These are phyloP conservation scores for Sphagnum fallax DNA, from an alignment of 228 moss, liverwort and hornwort species.

Conservation along the genomic window DNA sequence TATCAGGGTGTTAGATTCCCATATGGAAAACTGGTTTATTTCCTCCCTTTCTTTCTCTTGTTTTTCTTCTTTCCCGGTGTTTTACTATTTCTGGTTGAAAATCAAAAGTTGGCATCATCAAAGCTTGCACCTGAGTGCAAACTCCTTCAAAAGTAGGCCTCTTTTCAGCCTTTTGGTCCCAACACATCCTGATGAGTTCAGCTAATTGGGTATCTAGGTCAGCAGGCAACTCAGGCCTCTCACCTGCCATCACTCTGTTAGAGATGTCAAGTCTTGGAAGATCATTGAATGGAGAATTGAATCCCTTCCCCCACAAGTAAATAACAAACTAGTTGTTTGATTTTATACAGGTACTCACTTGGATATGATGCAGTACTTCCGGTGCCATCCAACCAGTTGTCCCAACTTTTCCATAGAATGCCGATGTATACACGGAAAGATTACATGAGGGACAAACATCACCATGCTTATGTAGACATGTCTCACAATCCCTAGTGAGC, in stretches of 20 bases:
- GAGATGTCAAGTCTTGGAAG: background rate
- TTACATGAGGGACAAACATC: no score
- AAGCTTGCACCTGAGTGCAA: no score
- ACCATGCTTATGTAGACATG: no score
- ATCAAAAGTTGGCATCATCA: no score
- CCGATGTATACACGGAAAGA: no score
- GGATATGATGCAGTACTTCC: background rate
- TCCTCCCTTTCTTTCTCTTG: no score
- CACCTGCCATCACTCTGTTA: slow-evolving; percentile 11
- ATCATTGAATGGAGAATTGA: slow-evolving; percentile 18
- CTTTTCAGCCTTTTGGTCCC: slow-evolving; percentile 11
- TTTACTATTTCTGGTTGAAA: no score
- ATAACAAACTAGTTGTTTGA: background rate
- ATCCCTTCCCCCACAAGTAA: no score
- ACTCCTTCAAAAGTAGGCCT: slow-evolving; percentile 20
- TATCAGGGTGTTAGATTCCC: no score
- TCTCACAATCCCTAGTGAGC: background rate
- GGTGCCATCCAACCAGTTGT: slow-evolving; percentile 5
- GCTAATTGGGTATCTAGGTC: slow-evolving; percentile 12
- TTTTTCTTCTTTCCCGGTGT: no score
- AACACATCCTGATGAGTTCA: slow-evolving; percentile 15
- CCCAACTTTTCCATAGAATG: background rate
- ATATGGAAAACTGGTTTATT: no score
- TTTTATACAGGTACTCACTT: background rate
- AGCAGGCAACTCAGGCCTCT: slow-evolving; percentile 18